phyloP scores from a whole-genome alignment of 192 early-diverging fungal genomes.

The Gonapodya prolifera region DNA sequence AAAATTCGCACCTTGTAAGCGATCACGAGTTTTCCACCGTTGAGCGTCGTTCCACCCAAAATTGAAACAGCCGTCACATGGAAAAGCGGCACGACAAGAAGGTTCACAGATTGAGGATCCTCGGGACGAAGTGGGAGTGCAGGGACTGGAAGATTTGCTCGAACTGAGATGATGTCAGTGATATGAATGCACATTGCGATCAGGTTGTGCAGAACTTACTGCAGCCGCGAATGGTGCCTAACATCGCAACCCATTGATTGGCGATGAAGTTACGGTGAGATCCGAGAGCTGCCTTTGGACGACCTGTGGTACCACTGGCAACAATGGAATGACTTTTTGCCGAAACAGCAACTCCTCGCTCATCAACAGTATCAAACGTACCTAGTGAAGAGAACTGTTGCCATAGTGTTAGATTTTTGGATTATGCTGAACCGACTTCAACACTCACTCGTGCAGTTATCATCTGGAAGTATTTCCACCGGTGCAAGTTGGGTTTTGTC shows the following conservation, averaged over 20 bases:
- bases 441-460: conserved; percentile 1
- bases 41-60: not conserved
- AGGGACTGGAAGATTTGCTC: not conserved
- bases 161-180: not conserved
- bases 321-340: no score
- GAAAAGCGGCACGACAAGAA: conserved; percentile 12
- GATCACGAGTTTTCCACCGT: conserved; percentile 12
- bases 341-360: no score
- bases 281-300: conserved; percentile 1
- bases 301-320: not conserved
- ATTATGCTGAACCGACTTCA: no score
- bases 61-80: conserved; percentile 11
- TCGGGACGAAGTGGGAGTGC: not conserved
- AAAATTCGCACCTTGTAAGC: conserved; percentile 2
- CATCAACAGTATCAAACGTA: no score
- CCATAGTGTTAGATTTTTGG: no score
- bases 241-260: conserved; percentile 3
- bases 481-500: not conserved
- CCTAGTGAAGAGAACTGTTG: conserved; percentile 1
- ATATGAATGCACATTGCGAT: not conserved
- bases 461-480: not conserved
- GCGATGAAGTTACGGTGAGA: conserved; percentile 2
- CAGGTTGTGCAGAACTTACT: not conserved
- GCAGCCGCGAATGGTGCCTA: not conserved
- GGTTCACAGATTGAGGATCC: not conserved